Evolutionary conservation across 139 green algal species (phyloP).

Genomic region (Edaphochlamys debaryana): DNA sequence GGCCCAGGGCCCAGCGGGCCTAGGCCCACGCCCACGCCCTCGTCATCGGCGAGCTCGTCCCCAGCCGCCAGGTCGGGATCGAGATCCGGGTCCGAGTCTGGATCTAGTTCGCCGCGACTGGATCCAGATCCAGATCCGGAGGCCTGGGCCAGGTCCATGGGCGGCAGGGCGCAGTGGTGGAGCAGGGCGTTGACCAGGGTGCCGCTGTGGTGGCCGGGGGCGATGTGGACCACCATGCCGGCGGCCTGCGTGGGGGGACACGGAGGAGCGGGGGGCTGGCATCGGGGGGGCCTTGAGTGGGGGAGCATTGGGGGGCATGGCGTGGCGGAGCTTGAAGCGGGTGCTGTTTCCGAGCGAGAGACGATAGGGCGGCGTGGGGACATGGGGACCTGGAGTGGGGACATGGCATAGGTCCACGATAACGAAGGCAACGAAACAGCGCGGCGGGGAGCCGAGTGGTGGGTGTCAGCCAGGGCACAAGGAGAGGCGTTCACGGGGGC

Average conservation of each 20-base stretch:
- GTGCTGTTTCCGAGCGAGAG: too few species aligned
- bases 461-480: too few species aligned
- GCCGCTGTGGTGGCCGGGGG: conserved; percentile 78
- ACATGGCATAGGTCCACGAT: too few species aligned
- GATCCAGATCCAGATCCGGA: background rate
- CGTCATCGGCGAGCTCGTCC: conserved; percentile 15
- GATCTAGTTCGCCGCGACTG: background rate
- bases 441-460: too few species aligned
- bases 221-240: conserved; percentile 94
- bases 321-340: too few species aligned
- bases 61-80: conserved; percentile 19
- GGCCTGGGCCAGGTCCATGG: background rate
- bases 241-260: conserved; percentile 38
- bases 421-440: too few species aligned
- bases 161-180: conserved; percentile 85
- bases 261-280: background rate
- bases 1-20: too few species aligned
- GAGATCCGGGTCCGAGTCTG: background rate
- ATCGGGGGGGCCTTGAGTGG: too few species aligned
- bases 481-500: too few species aligned
- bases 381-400: too few species aligned
- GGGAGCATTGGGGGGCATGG: too few species aligned
- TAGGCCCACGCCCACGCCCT: background rate
- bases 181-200: conserved; percentile 99
- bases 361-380: too few species aligned